Base-by-base conservation (phyloP, 495 filamentous ascomycete species). In the Aspergillus haitiensis region DNA sequence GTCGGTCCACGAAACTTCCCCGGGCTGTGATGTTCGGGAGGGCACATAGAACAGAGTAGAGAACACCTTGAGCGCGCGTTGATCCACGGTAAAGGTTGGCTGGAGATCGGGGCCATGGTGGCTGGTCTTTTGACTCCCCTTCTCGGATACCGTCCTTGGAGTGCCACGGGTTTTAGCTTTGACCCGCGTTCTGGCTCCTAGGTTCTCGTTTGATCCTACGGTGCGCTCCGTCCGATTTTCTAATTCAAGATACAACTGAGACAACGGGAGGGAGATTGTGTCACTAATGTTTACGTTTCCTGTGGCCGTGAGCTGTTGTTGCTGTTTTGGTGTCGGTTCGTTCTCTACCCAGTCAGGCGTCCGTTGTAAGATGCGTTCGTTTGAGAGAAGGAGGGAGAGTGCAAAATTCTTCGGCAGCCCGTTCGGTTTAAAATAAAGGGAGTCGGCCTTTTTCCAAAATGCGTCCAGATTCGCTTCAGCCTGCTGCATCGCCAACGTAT, bases 1-100 rank as follows among this genome's bases (percentile, higher is more conserved):
- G 56, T 83, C 81, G 39, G 44, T 64, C 81, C 81, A 84, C 4
- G 54, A 54, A 18, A 84, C 49, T 53, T 84, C 81, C 4, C 77
- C 79, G 0, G 75, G 71, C 5, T 63, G 53, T 0, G 67, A 62
- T 2, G 56, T 58, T 0, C 55, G 53, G 0, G 55, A 55, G 0
- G 72, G 72, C 32, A 58, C 63, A 67, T 71, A 74, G 69, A 82
- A 85, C 39, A 81, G 56, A 7, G 70, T 70, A 0, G 64, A 63
- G 62, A 84, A 83, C 37, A 80, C 75, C 55, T 79, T 81, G 39
- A 75, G 64, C 7, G 76, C 68, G 6, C 81, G 78, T 6, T 67
- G 58, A 35, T 78, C 71, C 36, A 86, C 74, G 1, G 40, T 37
- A 63, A 82, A 68, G 0, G 61, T 66, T 12, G 67, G 68, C 45